Base-by-base conservation (phyloP, 1,284 basidiomycete genomes). In the Boletellus sp. region DNA sequence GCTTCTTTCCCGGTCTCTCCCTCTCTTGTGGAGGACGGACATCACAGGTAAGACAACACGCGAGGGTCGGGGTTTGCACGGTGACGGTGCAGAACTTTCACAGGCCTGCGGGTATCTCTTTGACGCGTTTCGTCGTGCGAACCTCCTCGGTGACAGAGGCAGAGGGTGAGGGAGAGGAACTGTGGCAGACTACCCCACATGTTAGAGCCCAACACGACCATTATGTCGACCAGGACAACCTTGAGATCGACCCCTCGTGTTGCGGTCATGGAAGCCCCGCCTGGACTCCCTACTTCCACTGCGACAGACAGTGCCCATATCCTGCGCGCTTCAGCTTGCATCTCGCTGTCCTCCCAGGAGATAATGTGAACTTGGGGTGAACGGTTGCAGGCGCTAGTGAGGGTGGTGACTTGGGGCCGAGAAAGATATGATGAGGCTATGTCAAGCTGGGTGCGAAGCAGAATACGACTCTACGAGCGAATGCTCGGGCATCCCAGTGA, bases 361-460 rank as follows among this genome's bases (percentile, higher is more conserved):
- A 52, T n/a, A 19, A 14, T 39, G 22, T 5, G 20, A n/a, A 2
- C 19, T 6, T 14, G n/a, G 8, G 4, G 20, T 21, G 13, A 11
- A 20, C 19, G 6, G 20, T 5, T 16, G 21, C 69, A 17, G 50
- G 77, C 76, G 59, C 57, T 3, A 59, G 48, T 5, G 54, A 58
- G 2, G 69, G 69, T n/a, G 62, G 64, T 13, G 71, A 69, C 47
- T 68, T 71, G 0, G 70, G 70, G 8, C 62, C 54, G 7, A 78
- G 54, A 21, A 65, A 71, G 35, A 79, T 63, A n/a, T 48, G 54
- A 19, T 59, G 58, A 1, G 72, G 66, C 20, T 20, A 35, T 44
- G 51, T 48, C 47, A 37, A 51, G 33, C 64, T 66, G 6, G 78
- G 79, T 8, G 79, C 48, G 16, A 59, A 60, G 17, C 53, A 56